A percentile compares a stretch with the other conserved stretches of the same genome.
phyloP scores from a whole-genome alignment of 1,284 basidiomycete species.

The Heterobasidion annosum region DNA sequence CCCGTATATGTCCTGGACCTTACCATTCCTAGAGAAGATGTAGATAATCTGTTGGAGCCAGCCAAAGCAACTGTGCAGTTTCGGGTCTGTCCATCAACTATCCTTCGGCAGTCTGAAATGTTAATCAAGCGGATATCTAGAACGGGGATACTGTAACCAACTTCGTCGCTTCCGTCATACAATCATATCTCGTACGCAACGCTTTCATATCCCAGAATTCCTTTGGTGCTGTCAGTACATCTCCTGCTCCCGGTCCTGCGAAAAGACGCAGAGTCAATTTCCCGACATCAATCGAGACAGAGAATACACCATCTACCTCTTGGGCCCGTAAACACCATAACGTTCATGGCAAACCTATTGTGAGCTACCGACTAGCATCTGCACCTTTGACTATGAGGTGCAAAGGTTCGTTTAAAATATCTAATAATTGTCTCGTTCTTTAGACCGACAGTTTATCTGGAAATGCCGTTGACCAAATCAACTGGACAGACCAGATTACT shows the following conservation, averaged over 20 bases:
- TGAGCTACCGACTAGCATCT: not conserved
- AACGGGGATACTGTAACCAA: conserved; percentile 39
- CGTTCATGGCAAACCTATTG: not conserved
- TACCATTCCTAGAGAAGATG: conserved; percentile 46
- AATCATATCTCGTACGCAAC: conserved; percentile 59
- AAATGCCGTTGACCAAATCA: conserved; percentile 18
- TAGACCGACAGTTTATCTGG: not conserved
- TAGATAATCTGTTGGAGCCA: conserved; percentile 77
- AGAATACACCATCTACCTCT: not conserved
- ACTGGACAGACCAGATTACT: conserved; percentile 57
- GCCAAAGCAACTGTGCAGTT: conserved; percentile 62
- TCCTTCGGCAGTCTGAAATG: not conserved
- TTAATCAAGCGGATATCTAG: conserved; percentile 24
- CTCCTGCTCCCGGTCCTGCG: not conserved
- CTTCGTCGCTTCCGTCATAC: conserved; percentile 52
- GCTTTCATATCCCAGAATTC: conserved; percentile 33
- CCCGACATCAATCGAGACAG: too few relatives aligned
- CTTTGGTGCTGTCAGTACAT: not conserved
- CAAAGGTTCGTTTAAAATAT: not conserved
- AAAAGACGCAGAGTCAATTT: too few relatives aligned
- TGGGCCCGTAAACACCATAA: not conserved
- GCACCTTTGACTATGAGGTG: not conserved
- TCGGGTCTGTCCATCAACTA: conserved; percentile 36
- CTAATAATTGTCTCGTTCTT: not conserved
- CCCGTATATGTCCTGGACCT: conserved; percentile 80